Base-by-base conservation (phyloP, 2,329 filamentous ascomycete species). In the Paecilomyces niveus region DNA sequence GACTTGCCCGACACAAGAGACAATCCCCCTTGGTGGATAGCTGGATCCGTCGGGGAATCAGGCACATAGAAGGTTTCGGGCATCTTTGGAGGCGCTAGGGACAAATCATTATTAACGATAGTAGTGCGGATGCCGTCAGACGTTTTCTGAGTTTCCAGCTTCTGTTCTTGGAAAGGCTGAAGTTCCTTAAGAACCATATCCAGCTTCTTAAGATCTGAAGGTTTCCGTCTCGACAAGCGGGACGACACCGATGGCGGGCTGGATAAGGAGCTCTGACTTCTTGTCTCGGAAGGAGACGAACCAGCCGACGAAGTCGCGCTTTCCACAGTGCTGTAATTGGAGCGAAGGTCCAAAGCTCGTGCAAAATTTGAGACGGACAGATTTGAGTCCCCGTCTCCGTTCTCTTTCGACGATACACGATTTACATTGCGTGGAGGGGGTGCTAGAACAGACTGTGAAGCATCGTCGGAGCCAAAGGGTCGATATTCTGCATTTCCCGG, bases 261-360 rank as follows among this genome's bases (percentile, higher is more conserved):
- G 2, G 85, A 86, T 61, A 80, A 79, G 7, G 86, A 87, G 66
- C 86, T 89, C 1, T 81, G 75, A 60, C 83, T 82, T 65, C 84
- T 84, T 1, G 74, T 75, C n/a, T 81, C 80, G 57, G 85, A 88
- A 45, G 80, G 82, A 0, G 79, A 81, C 1, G 87, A 89, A 52
- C 81, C 80, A 18, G 82, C 85, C 0, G 88, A 90, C 0, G 85
- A 86, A 26, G 82, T 81, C 1, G 87, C 90, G 60, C 83, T 81
- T 1, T 85, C 84, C 0, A 84, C 76, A 3, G 82, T 80, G 65
- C 89, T 86, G 64, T 88, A 87, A 0, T 85, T 83, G 64, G 88
- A 88, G 33, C 82, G 80, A 0, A 76, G 62, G 26, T 73, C 74
- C 10, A 76, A 61, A 2, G 70, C 71, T 10, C 71, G 71, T 4